These are phyloP conservation scores for Vinca minor DNA, from an alignment of 257 asterid species.

Conservation along the genomic window DNA sequence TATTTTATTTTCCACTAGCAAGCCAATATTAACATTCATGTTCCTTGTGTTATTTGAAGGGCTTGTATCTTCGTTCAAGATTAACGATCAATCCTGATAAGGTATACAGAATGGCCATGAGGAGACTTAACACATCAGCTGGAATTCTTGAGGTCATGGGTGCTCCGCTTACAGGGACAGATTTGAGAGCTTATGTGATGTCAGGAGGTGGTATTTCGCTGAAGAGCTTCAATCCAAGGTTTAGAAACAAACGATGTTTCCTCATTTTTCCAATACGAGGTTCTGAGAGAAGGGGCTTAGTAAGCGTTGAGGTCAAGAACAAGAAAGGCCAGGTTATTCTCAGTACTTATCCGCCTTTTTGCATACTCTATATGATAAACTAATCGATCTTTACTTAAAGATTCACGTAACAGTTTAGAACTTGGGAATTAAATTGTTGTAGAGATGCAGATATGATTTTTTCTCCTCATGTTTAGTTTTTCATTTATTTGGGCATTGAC, in stretches of 20 bases:
- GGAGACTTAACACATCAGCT: slow-evolving; percentile 77
- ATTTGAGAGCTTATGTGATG: slow-evolving; percentile 94
- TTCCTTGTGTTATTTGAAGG: slow-evolving; percentile 20
- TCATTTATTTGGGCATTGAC: no score
- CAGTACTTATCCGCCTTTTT: slow-evolving; percentile 6
- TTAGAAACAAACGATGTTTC: slow-evolving; percentile 87
- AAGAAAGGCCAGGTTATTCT: slow-evolving; percentile 84
- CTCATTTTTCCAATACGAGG: slow-evolving; percentile 92
- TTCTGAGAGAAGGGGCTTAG: slow-evolving; percentile 83
- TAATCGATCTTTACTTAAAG: background rate
- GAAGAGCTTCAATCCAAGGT: slow-evolving; percentile 51
- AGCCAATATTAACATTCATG: background rate
- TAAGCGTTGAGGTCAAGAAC: slow-evolving; percentile 81
- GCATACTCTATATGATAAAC: background rate
- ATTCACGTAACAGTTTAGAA: background rate
- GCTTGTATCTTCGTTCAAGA: slow-evolving; percentile 45
- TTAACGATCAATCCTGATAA: slow-evolving; percentile 50
- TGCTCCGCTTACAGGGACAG: slow-evolving; percentile 93
- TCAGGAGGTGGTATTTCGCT: slow-evolving; percentile 87
- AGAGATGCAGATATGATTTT: background rate
- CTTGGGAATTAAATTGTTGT: background rate
- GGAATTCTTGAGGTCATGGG: slow-evolving; percentile 98
- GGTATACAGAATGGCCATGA: slow-evolving; percentile 55
- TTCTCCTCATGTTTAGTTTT: background rate
- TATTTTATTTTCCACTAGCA: background rate